Percentiles rank a stretch among this genome's conserved stretches.
Evolutionary conservation across 148 eudicot genomes (phyloP).

Genomic region (Cornus suecica): DNA sequence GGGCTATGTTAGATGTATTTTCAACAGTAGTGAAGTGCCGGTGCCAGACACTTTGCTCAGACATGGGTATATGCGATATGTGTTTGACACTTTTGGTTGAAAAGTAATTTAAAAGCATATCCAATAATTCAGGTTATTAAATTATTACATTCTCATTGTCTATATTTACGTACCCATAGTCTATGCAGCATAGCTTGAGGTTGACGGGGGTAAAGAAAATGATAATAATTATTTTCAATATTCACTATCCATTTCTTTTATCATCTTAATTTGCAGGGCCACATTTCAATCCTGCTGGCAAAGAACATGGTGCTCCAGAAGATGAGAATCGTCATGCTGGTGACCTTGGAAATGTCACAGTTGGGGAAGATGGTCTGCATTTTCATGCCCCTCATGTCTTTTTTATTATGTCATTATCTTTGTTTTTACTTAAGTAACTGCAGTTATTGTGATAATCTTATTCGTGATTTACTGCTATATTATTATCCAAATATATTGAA

Average conservation of each 20-base stretch:
- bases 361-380: constrained; percentile 84
- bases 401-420: not conserved
- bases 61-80: too few relatives aligned
- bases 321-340: constrained; percentile 96
- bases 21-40: too few relatives aligned
- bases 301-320: constrained; percentile 95
- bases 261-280: constrained; percentile 55
- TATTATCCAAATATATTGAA: not conserved
- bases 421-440: not conserved
- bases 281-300: constrained; percentile 83
- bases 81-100: too few relatives aligned
- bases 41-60: too few relatives aligned
- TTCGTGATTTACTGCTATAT: not conserved
- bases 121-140: too few relatives aligned
- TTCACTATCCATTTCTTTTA: not conserved
- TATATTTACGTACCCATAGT: too few relatives aligned
- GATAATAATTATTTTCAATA: not conserved
- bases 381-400: not conserved
- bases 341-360: constrained; percentile 92
- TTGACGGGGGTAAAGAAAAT: not conserved
- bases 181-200: too few relatives aligned
- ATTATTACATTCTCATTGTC: too few relatives aligned
- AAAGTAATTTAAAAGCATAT: too few relatives aligned
- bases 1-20: too few relatives aligned
- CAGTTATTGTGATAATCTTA: not conserved